phyloP scores from a whole-genome alignment of 768 basidiomycete genomes.

The Amanita fuliginea region DNA sequence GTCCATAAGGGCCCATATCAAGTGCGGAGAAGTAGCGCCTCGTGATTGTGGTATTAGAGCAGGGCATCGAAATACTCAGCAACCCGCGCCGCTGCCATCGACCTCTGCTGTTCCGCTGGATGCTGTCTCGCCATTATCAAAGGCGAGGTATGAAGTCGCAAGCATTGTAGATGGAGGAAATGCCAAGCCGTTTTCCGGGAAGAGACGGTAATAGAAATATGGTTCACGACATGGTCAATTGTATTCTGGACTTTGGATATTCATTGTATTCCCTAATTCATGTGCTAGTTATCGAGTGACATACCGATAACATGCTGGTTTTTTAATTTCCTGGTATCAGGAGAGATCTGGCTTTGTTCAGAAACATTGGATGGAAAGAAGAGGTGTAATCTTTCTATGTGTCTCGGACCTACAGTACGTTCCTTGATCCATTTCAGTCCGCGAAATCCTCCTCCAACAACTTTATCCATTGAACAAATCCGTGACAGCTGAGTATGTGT shows the following conservation, averaged over 20 bases:
- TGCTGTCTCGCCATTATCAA: conserved; percentile 27
- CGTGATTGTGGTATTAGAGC: conserved; percentile 63
- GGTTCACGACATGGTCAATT: background rate
- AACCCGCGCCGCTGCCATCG: conserved; percentile 11
- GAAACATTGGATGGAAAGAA: too few relatives aligned
- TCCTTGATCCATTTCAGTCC: background rate
- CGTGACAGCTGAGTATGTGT: conserved; percentile 1
- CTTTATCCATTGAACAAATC: conserved; percentile 7
- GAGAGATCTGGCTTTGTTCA: too few relatives aligned
- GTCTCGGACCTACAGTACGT: too few relatives aligned
- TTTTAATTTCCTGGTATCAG: too few relatives aligned
- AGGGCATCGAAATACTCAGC: conserved; percentile 11
- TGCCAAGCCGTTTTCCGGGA: conserved; percentile 7
- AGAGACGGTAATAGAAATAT: background rate
- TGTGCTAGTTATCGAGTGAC: too few relatives aligned
- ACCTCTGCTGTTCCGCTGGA: too few relatives aligned
- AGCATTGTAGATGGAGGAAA: conserved; percentile 18
- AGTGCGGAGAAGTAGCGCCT: conserved; percentile 78
- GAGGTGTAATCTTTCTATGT: too few relatives aligned
- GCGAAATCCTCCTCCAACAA: conserved; percentile 6
- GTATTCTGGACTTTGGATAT: background rate
- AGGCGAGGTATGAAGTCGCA: conserved; percentile 21
- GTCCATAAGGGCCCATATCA: conserved; percentile 83
- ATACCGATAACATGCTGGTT: too few relatives aligned
- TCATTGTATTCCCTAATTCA: background rate